Evolutionary conservation across 169 alveolate genomes (phyloP).

Genomic region (Besnoitia besnoiti): DNA sequence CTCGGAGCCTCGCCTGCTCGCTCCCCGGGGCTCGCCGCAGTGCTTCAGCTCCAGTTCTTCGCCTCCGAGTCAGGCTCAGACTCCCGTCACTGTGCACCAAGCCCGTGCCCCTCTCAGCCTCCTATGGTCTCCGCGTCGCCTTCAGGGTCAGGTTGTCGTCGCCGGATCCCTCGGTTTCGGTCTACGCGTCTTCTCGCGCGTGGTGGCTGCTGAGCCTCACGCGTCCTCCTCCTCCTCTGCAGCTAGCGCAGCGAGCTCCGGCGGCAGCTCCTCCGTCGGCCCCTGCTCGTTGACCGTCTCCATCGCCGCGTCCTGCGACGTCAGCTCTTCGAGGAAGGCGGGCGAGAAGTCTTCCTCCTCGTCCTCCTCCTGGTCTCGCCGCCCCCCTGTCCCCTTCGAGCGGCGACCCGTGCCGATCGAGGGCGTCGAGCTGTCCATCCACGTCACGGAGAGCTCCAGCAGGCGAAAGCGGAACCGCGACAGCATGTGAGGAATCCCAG

Average conservation of each 20-base stretch:
- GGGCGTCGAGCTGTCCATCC: background rate
- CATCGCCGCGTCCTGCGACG: background rate
- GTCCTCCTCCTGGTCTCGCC: background rate
- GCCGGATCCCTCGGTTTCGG: background rate
- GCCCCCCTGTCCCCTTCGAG: too few species aligned
- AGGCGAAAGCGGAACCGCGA: conserved; percentile 76
- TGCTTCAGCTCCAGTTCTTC: too few species aligned
- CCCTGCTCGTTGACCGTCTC: background rate
- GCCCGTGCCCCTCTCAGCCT: too few species aligned
- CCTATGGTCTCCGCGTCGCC: background rate
- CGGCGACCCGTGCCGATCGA: background rate
- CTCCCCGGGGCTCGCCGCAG: too few species aligned
- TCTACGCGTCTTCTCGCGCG: background rate
- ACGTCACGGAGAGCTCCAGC: conserved; percentile 49
- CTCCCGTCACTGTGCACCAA: too few species aligned
- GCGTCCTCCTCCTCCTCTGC: background rate
- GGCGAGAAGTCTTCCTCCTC: background rate
- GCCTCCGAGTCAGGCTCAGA: too few species aligned
- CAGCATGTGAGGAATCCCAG: conserved; percentile 75
- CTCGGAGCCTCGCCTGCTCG: too few species aligned
- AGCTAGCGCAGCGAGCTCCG: conserved; percentile 3
- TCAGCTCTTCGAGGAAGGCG: background rate
- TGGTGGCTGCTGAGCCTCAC: background rate
- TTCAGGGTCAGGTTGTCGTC: background rate
- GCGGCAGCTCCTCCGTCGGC: background rate